phyloP scores from a whole-genome alignment of 2,329 filamentous ascomycete species.

The Diaporthe ampelina region DNA sequence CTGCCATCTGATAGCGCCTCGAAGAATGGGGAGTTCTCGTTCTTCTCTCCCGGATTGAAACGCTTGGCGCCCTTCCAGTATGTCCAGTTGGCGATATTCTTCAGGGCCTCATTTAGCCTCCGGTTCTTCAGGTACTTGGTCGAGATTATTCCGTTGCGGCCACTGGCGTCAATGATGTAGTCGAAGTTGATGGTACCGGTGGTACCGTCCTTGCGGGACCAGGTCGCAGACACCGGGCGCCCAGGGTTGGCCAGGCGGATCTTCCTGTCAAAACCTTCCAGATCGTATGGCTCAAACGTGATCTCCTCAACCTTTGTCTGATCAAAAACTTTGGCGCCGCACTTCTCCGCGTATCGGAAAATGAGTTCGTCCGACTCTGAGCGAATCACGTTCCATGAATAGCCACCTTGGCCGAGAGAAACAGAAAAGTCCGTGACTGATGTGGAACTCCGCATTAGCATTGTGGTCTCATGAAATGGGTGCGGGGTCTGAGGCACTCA shows the following conservation, averaged over 20 bases:
- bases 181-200: constrained; percentile 59
- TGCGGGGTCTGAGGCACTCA: neutral
- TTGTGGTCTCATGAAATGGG: too few relatives aligned
- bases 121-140: constrained; percentile 65
- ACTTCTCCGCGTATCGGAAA: constrained; percentile 56
- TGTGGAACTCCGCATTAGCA: neutral
- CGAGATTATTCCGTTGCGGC: constrained; percentile 58
- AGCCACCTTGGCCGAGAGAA: constrained; percentile 53
- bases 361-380: constrained; percentile 61
- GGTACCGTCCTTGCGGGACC: constrained; percentile 50
- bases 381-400: constrained; percentile 62
- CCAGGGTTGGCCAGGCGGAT: constrained; percentile 44
- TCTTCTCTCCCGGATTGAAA: constrained; percentile 43
- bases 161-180: constrained; percentile 64
- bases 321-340: constrained; percentile 58
- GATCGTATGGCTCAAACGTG: constrained; percentile 47
- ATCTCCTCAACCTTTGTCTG: constrained; percentile 53
- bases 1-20: constrained; percentile 60
- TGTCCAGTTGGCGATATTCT: constrained; percentile 64
- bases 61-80: constrained; percentile 56
- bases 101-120: constrained; percentile 60
- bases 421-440: constrained; percentile 59
- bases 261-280: neutral
- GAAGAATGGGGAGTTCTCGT: constrained; percentile 57
- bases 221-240: constrained; percentile 51